Conservation (phyloP, 768 basidiomycete genomes). For the Termitomyces sp. region DNA sequence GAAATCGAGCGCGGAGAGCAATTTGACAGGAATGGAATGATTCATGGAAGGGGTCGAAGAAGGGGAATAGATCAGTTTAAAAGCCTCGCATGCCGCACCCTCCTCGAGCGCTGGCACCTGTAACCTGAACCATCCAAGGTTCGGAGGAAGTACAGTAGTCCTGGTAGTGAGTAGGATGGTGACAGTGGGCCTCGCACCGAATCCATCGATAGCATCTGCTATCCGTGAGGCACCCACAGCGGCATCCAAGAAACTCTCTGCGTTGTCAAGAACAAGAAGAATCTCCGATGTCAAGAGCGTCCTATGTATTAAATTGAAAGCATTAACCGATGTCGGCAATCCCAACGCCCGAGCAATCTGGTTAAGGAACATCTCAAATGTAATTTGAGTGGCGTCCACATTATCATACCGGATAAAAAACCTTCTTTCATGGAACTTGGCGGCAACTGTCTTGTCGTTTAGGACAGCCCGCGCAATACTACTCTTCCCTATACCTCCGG, state of each 20-base stretch:
- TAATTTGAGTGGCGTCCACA: slow-evolving; percentile 3
- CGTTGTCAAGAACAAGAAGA: slow-evolving; percentile 16
- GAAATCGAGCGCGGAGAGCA: slow-evolving; percentile 12
- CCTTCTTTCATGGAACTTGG: slow-evolving; percentile 1
- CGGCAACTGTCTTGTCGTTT: neutral
- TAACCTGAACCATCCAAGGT: slow-evolving; percentile 6
- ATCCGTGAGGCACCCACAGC: slow-evolving; percentile 7
- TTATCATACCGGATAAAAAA: slow-evolving; percentile 12
- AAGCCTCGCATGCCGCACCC: slow-evolving; percentile 6
- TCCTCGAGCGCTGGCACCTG: slow-evolving; percentile 11
- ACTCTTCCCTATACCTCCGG: slow-evolving; percentile 12
- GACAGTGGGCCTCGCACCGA: slow-evolving; percentile 11
- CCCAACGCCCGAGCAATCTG: slow-evolving; percentile 1
- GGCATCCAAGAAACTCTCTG: slow-evolving; percentile 14
- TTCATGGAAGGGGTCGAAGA: neutral
- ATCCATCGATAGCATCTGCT: slow-evolving; percentile 8
- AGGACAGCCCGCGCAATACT: slow-evolving; percentile 5
- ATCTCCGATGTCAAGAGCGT: neutral
- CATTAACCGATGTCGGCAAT: neutral
- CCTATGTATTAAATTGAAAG: neutral
- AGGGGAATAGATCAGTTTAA: slow-evolving; percentile 3
- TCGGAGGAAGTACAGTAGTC: slow-evolving; percentile 6
- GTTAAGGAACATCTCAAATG: slow-evolving; percentile 1
- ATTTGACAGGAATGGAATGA: neutral
- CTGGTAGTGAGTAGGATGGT: slow-evolving; percentile 12